A percentile compares a stretch with the other conserved stretches of the same genome.
These are phyloP conservation scores for Suhomyces kunorum DNA, from an alignment of 1,139 yeast species.

Conservation along the genomic window DNA sequence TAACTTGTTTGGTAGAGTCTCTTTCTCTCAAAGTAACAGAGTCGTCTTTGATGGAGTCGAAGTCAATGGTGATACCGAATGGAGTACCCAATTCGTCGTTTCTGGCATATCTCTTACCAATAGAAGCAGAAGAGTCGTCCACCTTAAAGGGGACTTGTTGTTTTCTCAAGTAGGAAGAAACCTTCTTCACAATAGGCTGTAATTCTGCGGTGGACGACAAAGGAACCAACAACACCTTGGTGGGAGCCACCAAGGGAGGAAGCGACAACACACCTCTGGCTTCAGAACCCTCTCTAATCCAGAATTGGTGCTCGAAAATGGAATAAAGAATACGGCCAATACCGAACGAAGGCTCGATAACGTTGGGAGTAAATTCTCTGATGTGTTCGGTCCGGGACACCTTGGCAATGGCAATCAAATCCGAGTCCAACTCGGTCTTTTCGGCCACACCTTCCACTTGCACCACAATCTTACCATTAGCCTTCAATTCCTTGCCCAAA, in stretches of 20 bases:
- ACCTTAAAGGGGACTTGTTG: conserved; percentile 92
- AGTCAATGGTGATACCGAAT: conserved; percentile 96
- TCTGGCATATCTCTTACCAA: conserved; percentile 98
- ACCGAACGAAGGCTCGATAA: conserved; percentile 99
- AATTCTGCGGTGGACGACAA: conserved; percentile 82
- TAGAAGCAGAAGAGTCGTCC: conserved; percentile 96
- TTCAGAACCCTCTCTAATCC: conserved; percentile 90
- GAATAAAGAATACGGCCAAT: conserved; percentile 96
- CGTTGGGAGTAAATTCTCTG: conserved; percentile 95
- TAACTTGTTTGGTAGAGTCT: conserved; percentile 94
- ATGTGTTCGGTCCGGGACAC: conserved; percentile 83
- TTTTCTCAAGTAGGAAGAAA: conserved; percentile 69
- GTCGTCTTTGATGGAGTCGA: conserved; percentile 86
- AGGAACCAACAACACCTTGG: conserved; percentile 95
- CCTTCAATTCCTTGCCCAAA: conserved; percentile 65
- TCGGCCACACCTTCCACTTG: conserved; percentile 62
- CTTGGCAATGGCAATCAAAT: conserved; percentile 73
- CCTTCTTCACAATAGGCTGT: conserved; percentile 70
- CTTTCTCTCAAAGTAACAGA: conserved; percentile 97
- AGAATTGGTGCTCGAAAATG: conserved; percentile 90
- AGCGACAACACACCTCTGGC: conserved; percentile 92
- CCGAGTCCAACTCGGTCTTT: conserved; percentile 66
- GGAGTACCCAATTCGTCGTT: conserved; percentile 99
- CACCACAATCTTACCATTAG: conserved; percentile 65
- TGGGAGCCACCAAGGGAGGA: conserved; percentile 96